phyloP scores from a whole-genome alignment of 371 early-diverging fungal species.

The Mortierella sp. region DNA sequence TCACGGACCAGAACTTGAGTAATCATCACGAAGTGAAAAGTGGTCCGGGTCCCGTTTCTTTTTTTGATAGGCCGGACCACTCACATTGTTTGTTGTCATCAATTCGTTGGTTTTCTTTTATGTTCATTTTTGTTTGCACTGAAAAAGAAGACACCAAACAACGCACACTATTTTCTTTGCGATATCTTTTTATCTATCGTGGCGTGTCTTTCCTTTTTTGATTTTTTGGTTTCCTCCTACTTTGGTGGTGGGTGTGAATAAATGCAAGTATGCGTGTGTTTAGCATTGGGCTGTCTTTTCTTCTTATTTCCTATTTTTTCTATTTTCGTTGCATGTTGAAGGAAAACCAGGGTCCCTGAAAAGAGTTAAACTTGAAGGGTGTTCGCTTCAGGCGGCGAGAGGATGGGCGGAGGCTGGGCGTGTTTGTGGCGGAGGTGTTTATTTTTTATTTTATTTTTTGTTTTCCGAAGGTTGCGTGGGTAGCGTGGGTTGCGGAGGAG shows the following conservation, averaged over 20 bases:
- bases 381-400: too few species aligned
- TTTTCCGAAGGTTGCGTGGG: not conserved
- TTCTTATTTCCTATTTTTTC: not conserved
- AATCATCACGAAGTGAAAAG: not conserved
- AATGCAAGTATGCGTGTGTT: not conserved
- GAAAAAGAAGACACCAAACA: too few species aligned
- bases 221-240: not conserved
- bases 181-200: too few species aligned
- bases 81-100: not conserved
- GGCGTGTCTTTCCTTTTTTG: not conserved
- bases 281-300: not conserved
- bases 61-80: not conserved
- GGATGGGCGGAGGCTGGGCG: not conserved
- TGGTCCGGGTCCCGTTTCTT: constrained; percentile 9
- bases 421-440: not conserved
- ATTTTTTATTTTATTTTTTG: not conserved
- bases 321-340: not conserved
- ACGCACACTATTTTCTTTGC: too few species aligned
- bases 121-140: too few species aligned
- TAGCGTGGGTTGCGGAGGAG: too few species aligned
- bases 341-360: too few species aligned
- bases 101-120: too few species aligned
- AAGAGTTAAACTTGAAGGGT: too few species aligned
- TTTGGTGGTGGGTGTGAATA: not conserved
- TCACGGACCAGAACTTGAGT: constrained; percentile 4